Evolutionary conservation across 768 basidiomycete genomes (phyloP), one percentile per base, ranked within the genome.

Genomic region (Neoboletus magnificus): DNA sequence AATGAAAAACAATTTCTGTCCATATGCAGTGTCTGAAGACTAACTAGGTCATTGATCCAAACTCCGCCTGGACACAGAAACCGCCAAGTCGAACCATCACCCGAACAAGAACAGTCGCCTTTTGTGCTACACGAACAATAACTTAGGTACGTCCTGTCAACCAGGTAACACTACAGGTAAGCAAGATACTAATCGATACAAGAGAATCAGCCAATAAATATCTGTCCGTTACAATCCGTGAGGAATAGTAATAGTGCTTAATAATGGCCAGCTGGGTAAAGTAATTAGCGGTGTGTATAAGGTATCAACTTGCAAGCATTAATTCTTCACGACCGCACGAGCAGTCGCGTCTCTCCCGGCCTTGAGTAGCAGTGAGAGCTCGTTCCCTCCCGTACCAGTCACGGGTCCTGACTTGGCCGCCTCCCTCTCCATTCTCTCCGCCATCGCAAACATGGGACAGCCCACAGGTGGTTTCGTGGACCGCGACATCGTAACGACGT

Each of bases 381-480:
- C 84, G 58, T 87, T 97, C 2, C 96, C 96, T 30, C 96, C 96
- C 1, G 96, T 98, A 3, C 96, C 96, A 39, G 84, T 81, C 16
- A 83, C 80, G 22, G 80, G 84, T 0, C 82, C 81, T 47, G 77
- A 60, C 60, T 74, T 73, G 42, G 73, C 70, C 33, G 74, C 74
- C 45, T 71, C 72, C 39, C 69, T 71, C 50, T 80, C 74, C 56
- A 81, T 71, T 53, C 75, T 73, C 51, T 72, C 72, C 69, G 80
- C 79, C 82, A 80, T 85, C 32, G 77, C 81, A 60, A 76, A 76
- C 57, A 81, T 78, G 27, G 78, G 86, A 63, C 79, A 83, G 32
- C 76, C 79, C 12, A 66, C 71, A 41, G 74, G 73, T 56, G 76
- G 74, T 30, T 63, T 65, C 33, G 84, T 81, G 5, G 85, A 78